phyloP scores from a whole-genome alignment of 208 protist species.

The Blechomonas ayalai region DNA sequence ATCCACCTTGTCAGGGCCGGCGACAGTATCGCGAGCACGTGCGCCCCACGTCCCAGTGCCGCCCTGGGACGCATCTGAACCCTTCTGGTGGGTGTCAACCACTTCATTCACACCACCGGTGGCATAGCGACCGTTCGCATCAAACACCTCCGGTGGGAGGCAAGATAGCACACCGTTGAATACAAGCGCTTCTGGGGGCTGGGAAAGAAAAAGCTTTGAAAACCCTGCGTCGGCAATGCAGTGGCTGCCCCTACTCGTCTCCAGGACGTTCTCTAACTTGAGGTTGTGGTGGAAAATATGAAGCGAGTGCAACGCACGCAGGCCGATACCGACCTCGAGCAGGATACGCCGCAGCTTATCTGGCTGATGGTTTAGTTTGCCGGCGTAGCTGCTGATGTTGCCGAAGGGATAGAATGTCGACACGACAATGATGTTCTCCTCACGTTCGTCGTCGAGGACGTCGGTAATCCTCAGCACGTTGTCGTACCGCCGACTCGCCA shows the following conservation, averaged over 20 bases:
- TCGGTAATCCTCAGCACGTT: constrained; percentile 51
- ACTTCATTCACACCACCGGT: constrained; percentile 1
- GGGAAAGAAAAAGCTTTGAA: constrained; percentile 55
- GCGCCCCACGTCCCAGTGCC: too few relatives aligned
- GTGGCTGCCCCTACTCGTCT: constrained; percentile 28
- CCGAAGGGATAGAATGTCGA: constrained; percentile 36
- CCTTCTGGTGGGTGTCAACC: too few relatives aligned
- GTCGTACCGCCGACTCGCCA: constrained; percentile 43
- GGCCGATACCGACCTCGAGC: constrained; percentile 42
- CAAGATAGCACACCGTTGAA: constrained; percentile 78
- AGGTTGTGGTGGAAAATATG: constrained; percentile 78
- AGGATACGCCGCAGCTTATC: constrained; percentile 48
- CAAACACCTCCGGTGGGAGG: constrained; percentile 76
- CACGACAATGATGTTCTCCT: constrained; percentile 73
- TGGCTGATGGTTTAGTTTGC: constrained; percentile 32
- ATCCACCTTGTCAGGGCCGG: constrained; percentile 40
- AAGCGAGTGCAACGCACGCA: constrained; percentile 67
- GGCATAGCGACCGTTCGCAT: constrained; percentile 29
- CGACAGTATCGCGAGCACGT: neutral
- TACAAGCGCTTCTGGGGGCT: constrained; percentile 67
- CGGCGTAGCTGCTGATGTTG: constrained; percentile 32
- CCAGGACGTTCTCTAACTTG: constrained; percentile 74
- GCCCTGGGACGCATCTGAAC: too few relatives aligned
- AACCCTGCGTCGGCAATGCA: constrained; percentile 76
- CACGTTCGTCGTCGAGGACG: constrained; percentile 63